These are phyloP conservation scores for Auricularia heimuer DNA, from an alignment of 768 basidiomycete species.

Conservation along the genomic window DNA sequence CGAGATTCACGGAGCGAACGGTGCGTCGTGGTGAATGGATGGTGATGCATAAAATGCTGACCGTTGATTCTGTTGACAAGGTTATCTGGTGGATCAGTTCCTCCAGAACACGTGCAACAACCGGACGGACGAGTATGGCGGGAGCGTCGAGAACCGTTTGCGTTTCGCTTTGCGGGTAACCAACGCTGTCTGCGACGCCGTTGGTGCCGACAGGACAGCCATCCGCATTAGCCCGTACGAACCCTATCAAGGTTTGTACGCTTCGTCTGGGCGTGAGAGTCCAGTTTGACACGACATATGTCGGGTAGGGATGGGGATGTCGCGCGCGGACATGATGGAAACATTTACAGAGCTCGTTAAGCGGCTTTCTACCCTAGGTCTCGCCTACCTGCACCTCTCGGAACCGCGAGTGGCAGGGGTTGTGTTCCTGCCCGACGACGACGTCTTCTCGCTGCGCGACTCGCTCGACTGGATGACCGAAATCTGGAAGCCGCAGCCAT, in stretches of 20 bases:
- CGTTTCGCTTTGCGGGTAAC: slow-evolving; percentile 49
- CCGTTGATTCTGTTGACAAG: slow-evolving; percentile 7
- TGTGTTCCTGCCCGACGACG: background rate
- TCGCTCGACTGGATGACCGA: background rate
- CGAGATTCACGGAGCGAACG: slow-evolving; percentile 28
- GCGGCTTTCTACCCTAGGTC: slow-evolving; percentile 29
- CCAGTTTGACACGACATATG: too few relatives aligned
- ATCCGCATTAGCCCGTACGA: slow-evolving; percentile 43
- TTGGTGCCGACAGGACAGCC: slow-evolving; percentile 44
- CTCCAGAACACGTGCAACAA: slow-evolving; percentile 43
- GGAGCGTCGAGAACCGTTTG: slow-evolving; percentile 48
- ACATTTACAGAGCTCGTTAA: slow-evolving; percentile 44
- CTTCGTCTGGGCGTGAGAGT: background rate
- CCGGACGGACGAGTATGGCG: slow-evolving; percentile 59
- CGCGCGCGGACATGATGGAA: slow-evolving; percentile 38
- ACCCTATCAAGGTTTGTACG: background rate
- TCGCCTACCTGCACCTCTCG: slow-evolving; percentile 40
- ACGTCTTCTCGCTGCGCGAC: background rate
- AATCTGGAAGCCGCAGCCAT: background rate
- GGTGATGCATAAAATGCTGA: too few relatives aligned
- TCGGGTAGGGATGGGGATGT: slow-evolving; percentile 26
- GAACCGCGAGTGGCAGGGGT: slow-evolving; percentile 22
- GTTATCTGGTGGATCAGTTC: slow-evolving; percentile 51
- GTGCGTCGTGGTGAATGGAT: background rate
- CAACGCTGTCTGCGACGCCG: slow-evolving; percentile 37